These are phyloP conservation scores for Mixia osmundae DNA, from an alignment of 1,284 basidiomycete species.

Conservation along the genomic window DNA sequence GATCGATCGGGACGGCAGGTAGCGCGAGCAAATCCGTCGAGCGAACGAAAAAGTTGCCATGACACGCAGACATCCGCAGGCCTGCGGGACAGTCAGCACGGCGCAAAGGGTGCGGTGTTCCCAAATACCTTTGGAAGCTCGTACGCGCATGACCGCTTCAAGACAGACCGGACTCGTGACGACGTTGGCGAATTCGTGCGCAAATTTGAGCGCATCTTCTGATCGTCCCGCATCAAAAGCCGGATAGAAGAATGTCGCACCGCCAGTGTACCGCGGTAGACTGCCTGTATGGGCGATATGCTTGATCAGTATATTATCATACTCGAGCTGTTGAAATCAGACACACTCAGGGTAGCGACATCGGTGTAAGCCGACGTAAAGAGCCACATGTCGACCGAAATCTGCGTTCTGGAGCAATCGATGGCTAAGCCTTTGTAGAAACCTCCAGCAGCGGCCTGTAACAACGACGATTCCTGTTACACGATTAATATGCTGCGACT, in stretches of 20 bases:
- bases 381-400: constrained; percentile 98
- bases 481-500: not conserved
- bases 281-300: constrained; percentile 32
- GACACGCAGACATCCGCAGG: constrained; percentile 89
- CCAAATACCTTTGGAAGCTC: constrained; percentile 56
- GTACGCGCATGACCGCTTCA: constrained; percentile 92
- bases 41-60: constrained; percentile 97
- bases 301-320: not conserved
- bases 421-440: constrained; percentile 99
- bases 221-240: constrained; percentile 83
- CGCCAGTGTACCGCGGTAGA: constrained; percentile 90
- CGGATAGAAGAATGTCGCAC: constrained; percentile 95
- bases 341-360: constrained; percentile 60
- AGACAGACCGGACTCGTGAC: constrained; percentile 84
- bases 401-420: constrained; percentile 81
- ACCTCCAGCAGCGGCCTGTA: constrained; percentile 56
- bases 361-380: constrained; percentile 86
- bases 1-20: constrained; percentile 87
- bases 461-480: constrained; percentile 49
- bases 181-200: constrained; percentile 85
- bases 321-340: constrained; percentile 5
- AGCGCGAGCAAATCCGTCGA: constrained; percentile 92
- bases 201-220: constrained; percentile 93
- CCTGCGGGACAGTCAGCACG: constrained; percentile 27
- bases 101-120: not conserved